Conservation (phyloP, 345 rosid genomes). For the Arabidopsis arenosa region DNA sequence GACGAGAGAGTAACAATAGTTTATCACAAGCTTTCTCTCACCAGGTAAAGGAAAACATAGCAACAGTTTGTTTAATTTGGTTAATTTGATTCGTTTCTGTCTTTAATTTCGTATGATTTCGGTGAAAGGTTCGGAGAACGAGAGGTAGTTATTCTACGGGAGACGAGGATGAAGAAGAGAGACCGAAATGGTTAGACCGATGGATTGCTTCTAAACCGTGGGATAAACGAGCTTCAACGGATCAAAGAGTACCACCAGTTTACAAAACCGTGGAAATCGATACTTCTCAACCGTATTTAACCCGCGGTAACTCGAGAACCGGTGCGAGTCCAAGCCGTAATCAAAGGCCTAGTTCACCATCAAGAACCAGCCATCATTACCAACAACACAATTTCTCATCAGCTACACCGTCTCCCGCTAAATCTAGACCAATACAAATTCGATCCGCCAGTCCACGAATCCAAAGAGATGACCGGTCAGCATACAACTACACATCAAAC, state of each 20-base stretch:
- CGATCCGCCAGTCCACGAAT: constrained; percentile 75
- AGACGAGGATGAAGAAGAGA: constrained; percentile 64
- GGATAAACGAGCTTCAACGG: constrained; percentile 69
- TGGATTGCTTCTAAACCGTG: constrained; percentile 67
- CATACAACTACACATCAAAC: constrained; percentile 55
- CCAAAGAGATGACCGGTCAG: constrained; percentile 49
- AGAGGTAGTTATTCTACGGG: constrained; percentile 65
- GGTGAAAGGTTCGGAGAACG: constrained; percentile 49
- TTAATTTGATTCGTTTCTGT: neutral
- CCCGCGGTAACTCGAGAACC: constrained; percentile 49
- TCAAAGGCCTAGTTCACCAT: constrained; percentile 62
- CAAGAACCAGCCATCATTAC: constrained; percentile 57
- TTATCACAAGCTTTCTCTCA: constrained; percentile 66
- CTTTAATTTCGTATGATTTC: neutral
- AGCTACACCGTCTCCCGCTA: constrained; percentile 74
- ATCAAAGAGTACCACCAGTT: constrained; percentile 55
- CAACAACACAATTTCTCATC: constrained; percentile 43
- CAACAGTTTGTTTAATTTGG: neutral
- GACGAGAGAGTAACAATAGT: constrained; percentile 52
- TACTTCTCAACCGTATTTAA: constrained; percentile 59
- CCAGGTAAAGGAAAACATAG: constrained; percentile 45
- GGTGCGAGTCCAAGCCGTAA: constrained; percentile 49
- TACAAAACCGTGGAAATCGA: constrained; percentile 78
- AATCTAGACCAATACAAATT: constrained; percentile 64
- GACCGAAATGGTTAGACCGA: constrained; percentile 65